phyloP scores from a whole-genome alignment of 331 rosid genomes.

The Quercus lobata region DNA sequence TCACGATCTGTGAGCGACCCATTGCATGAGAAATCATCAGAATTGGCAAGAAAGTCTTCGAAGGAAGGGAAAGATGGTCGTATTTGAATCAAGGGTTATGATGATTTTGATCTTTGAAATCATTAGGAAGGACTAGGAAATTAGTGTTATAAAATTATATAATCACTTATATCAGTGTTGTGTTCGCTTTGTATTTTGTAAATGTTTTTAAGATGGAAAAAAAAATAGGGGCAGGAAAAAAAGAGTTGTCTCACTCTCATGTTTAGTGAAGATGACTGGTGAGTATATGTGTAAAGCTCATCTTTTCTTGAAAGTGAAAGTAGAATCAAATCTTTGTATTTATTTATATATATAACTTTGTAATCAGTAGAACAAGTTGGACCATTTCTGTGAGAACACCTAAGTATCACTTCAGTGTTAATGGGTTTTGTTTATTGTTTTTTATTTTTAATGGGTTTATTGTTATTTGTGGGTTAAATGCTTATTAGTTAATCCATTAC shows the following conservation, averaged over 20 bases:
- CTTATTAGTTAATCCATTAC: too few relatives aligned
- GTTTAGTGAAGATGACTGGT: background rate
- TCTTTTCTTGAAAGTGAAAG: conserved; percentile 40
- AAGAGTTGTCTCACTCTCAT: background rate
- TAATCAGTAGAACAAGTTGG: background rate
- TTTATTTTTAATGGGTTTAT: too few relatives aligned
- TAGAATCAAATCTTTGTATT: conserved; percentile 34
- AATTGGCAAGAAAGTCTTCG: conserved; percentile 31
- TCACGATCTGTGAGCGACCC: conserved; percentile 63
- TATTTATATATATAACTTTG: conserved; percentile 11
- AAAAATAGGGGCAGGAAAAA: background rate
- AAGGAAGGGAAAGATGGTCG: conserved; percentile 22
- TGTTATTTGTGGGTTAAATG: too few relatives aligned
- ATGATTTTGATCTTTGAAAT: background rate
- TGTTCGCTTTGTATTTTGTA: conserved; percentile 11
- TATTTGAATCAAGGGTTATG: background rate
- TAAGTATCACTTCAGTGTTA: background rate
- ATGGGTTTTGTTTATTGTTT: too few relatives aligned
- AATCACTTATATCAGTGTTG: background rate
- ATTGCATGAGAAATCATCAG: conserved; percentile 38
- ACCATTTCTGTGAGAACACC: background rate
- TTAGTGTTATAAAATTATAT: background rate
- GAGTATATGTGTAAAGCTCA: conserved; percentile 35
- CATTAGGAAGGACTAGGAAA: conserved; percentile 25
- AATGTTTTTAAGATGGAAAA: background rate